Evolutionary conservation across 306 rosid genomes (phyloP).

Genomic region (Vigna trinervia): DNA sequence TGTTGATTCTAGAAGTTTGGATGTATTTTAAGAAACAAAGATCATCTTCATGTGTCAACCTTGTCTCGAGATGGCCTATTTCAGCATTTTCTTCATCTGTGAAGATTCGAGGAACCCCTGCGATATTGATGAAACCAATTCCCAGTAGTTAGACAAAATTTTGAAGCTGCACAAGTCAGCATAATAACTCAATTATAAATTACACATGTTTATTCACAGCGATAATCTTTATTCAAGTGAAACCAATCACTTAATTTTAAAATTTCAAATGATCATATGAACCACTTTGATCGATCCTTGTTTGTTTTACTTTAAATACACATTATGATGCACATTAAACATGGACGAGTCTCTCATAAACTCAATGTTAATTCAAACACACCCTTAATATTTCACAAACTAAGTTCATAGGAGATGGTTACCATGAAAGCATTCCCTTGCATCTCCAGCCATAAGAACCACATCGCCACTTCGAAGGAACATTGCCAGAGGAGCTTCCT

Average conservation of each 20-base stretch:
- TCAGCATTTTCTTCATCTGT: conserved; percentile 77
- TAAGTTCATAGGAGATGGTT: conserved; percentile 36
- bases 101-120: conserved; percentile 96
- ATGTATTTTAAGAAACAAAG: conserved; percentile 69
- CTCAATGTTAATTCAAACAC: background rate
- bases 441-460: conserved; percentile 95
- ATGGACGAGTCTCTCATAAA: background rate
- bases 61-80: conserved; percentile 59
- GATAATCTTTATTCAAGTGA: conserved; percentile 12
- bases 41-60: conserved; percentile 64
- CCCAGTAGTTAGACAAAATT: conserved; percentile 28
- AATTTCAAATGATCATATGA: conserved; percentile 26
- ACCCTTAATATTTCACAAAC: conserved; percentile 8
- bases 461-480: conserved; percentile 96
- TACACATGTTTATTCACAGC: conserved; percentile 20
- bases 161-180: conserved; percentile 22
- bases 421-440: conserved; percentile 96
- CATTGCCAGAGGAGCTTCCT: conserved; percentile 87
- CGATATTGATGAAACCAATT: conserved; percentile 42
- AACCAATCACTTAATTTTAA: background rate
- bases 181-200: background rate
- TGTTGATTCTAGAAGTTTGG: conserved; percentile 86
- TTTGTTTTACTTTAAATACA: background rate
- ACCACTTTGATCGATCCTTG: background rate
- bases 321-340: background rate